These are phyloP conservation scores for Xylariaceae sp. DNA, from an alignment of 2,329 filamentous ascomycete genomes.

Conservation along the genomic window DNA sequence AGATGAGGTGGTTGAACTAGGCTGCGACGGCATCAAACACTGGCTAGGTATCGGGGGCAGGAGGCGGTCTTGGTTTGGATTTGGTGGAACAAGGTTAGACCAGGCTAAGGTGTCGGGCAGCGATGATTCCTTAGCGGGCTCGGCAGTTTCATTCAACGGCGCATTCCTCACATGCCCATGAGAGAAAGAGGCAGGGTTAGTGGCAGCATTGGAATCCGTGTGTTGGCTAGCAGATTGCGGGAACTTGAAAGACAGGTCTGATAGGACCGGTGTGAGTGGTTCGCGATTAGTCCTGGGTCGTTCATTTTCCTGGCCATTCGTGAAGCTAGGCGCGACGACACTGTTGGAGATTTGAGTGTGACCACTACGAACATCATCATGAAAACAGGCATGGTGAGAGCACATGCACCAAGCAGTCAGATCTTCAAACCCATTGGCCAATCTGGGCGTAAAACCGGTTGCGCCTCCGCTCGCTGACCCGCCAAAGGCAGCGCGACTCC, in stretches of 20 bases:
- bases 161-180: constrained; percentile 30
- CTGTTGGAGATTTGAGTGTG: constrained; percentile 24
- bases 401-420: constrained; percentile 57
- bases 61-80: constrained; percentile 32
- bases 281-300: constrained; percentile 45
- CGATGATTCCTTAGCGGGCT: constrained; percentile 37
- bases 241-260: constrained; percentile 43
- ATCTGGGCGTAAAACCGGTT: constrained; percentile 24
- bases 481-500: constrained; percentile 43
- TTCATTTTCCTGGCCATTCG: constrained; percentile 51
- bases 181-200: constrained; percentile 35
- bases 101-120: constrained; percentile 56
- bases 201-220: constrained; percentile 42
- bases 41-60: constrained; percentile 48
- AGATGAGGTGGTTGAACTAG: constrained; percentile 50
- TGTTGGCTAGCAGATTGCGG: constrained; percentile 36
- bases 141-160: constrained; percentile 26
- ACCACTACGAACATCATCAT: constrained; percentile 44
- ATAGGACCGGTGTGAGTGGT: constrained; percentile 47
- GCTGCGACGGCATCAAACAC: constrained; percentile 49
- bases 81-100: constrained; percentile 42
- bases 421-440: constrained; percentile 33
- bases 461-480: constrained; percentile 32
- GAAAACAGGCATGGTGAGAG: constrained; percentile 59
- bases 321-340: constrained; percentile 23